phyloP scores from a whole-genome alignment of 345 rosid species.

The Clarkia xantiana region DNA sequence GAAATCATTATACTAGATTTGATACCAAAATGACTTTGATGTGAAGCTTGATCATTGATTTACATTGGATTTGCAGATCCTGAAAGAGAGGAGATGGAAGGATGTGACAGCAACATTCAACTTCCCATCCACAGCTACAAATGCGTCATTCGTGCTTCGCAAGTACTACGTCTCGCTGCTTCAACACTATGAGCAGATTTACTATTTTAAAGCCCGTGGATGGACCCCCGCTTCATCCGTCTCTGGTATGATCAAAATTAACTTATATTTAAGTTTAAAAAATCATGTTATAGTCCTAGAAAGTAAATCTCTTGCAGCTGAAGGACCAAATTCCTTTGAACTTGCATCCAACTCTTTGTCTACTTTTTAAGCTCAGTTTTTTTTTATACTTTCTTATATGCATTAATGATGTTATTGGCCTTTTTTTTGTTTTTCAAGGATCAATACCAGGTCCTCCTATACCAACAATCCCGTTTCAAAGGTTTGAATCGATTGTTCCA shows the following conservation, averaged over 20 bases:
- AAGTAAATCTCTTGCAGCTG: too few species aligned
- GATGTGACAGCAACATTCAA: constrained; percentile 92
- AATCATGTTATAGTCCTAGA: too few species aligned
- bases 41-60: too few species aligned
- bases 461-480: too few species aligned
- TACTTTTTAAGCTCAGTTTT: too few species aligned
- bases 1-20: not conserved
- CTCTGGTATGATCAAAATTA: too few species aligned
- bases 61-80: constrained; percentile 32
- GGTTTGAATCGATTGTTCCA: too few species aligned
- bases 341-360: too few species aligned
- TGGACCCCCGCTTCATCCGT: constrained; percentile 32
- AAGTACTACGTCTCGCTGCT: constrained; percentile 81
- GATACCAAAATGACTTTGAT: not conserved
- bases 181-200: constrained; percentile 62
- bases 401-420: too few species aligned
- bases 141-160: constrained; percentile 88
- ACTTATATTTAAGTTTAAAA: too few species aligned
- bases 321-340: too few species aligned
- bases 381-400: too few species aligned
- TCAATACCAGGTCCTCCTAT: constrained; percentile 28
- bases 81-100: constrained; percentile 84
- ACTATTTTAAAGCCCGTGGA: constrained; percentile 46
- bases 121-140: constrained; percentile 96
- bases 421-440: constrained; percentile 27